A percentile compares a stretch with the other conserved stretches of the same genome.
Evolutionary conservation across 2,329 filamentous ascomycete genomes (phyloP).

Genomic region (Fusarium praegraminearum): DNA sequence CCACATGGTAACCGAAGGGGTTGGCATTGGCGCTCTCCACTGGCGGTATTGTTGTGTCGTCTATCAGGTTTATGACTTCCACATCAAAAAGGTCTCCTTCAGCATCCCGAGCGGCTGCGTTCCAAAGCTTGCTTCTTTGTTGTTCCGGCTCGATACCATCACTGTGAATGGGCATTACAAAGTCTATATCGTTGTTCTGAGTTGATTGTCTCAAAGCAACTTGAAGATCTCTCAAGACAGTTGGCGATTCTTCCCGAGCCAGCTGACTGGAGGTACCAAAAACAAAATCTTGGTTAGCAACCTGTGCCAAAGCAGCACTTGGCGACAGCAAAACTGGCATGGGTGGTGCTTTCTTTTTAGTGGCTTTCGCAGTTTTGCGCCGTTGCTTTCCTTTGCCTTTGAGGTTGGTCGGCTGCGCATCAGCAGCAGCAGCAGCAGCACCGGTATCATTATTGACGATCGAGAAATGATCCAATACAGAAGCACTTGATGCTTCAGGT

Average conservation of each 20-base stretch:
- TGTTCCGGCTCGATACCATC: conserved; percentile 52
- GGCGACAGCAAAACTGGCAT: conserved; percentile 74
- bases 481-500: conserved; percentile 49
- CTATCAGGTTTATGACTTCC: conserved; percentile 70
- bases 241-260: conserved; percentile 77
- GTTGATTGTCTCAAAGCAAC: conserved; percentile 71
- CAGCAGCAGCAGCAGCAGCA: background rate
- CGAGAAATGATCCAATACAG: conserved; percentile 60
- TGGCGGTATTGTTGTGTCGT: conserved; percentile 53
- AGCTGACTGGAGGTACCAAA: conserved; percentile 91
- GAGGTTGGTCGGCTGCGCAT: conserved; percentile 40
- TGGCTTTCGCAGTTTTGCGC: conserved; percentile 49
- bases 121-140: conserved; percentile 70
- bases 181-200: conserved; percentile 54
- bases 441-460: background rate
- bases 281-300: conserved; percentile 78
- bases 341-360: conserved; percentile 58
- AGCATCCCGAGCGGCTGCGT: conserved; percentile 73
- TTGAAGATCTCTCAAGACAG: conserved; percentile 71
- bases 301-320: conserved; percentile 72
- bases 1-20: conserved; percentile 55
- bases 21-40: conserved; percentile 47
- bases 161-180: conserved; percentile 56
- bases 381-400: conserved; percentile 52
- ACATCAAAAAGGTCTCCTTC: conserved; percentile 73